A percentile compares a stretch with the other conserved stretches of the same genome.
phyloP scores from a whole-genome alignment of 352 stramenopile species.

The Lagenidium giganteum region DNA sequence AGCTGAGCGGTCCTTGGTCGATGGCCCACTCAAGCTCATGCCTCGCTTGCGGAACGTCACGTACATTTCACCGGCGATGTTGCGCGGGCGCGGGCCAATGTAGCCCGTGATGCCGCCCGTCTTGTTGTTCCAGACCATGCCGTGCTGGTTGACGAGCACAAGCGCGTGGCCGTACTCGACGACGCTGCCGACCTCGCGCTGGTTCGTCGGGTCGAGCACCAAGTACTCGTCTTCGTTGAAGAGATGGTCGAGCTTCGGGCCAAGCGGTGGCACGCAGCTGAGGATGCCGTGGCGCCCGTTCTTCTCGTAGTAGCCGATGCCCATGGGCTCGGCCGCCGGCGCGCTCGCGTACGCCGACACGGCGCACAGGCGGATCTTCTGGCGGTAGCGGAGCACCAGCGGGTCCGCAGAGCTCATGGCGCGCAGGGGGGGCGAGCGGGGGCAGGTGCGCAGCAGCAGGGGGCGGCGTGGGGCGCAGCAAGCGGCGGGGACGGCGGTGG shows the following conservation, averaged over 20 bases:
- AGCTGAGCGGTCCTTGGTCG: conserved; percentile 7
- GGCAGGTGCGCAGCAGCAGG: too few relatives aligned
- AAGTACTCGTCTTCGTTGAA: conserved; percentile 84
- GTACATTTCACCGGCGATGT: conserved; percentile 71
- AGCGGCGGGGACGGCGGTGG: too few relatives aligned
- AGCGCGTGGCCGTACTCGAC: conserved; percentile 73
- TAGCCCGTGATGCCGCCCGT: conserved; percentile 84
- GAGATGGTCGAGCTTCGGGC: conserved; percentile 51
- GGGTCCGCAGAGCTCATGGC: too few relatives aligned
- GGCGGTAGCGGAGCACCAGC: conserved; percentile 54
- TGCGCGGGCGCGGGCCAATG: conserved; percentile 58
- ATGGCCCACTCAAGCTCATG: too few relatives aligned
- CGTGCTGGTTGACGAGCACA: conserved; percentile 81
- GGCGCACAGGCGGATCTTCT: conserved; percentile 59
- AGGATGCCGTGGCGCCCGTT: conserved; percentile 81
- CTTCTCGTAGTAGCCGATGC: conserved; percentile 85
- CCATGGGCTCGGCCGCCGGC: conserved; percentile 12
- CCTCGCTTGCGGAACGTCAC: conserved; percentile 69
- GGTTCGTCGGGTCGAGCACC: conserved; percentile 57
- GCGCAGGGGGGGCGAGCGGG: too few relatives aligned
- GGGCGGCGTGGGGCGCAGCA: too few relatives aligned
- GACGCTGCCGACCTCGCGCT: conserved; percentile 29
- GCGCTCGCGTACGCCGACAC: conserved; percentile 39
- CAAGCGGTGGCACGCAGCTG: conserved; percentile 76
- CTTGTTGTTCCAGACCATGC: conserved; percentile 88